Evolutionary conservation across 225 moss, liverwort and hornwort species (phyloP), one percentile per base, ranked within the genome.

Genomic region (Polytrichum commune): DNA sequence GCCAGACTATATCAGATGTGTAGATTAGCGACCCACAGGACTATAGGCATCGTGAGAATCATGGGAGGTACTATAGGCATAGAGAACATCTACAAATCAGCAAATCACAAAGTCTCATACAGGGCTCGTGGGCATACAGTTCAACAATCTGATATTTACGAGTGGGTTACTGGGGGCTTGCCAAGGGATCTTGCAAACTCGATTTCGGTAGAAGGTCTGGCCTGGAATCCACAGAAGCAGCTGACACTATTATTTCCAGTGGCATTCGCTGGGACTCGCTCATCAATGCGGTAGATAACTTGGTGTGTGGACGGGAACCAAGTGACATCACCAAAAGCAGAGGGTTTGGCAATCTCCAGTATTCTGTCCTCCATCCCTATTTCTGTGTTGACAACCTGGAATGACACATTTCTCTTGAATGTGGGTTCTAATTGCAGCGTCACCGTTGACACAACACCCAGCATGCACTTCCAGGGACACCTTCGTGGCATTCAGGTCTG

Each of bases 371-470:
- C 76, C 29, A 91, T 55, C 18, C 18, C 67, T 1, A 6, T 60
- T 78, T 89, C 86, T 28, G 66, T 62, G 0, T 19, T 7, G 18
- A 16, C 74, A 46, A 81, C 70, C 38, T 78, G 25, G n/a, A 84
- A 16, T 4, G 74, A 79, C 62, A 89, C 27, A 5, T 29, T 80
- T 7, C 77, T 69, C 29, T 91, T 91, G n/a, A 83, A 86, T 68
- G 76, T 33, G 18, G 82, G 84, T 71, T 91, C 75, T 25, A 80
- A 65, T 20, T 77, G 82, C 0, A 89, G 32, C 2, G 86, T 89
- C 20, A 89, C 77, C 0, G 81, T 76, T 29, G 89, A 86, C 1
- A 91, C 56, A 2, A 84, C 80, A 0, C 91, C 91, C 5, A 91
- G 65, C 9, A n/a, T n/a, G n/a, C n/a, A 89, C 73, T 7, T 89